These are phyloP conservation scores for Xylariaceae sp. DNA, from an alignment of 2,329 filamentous ascomycete species.

Conservation along the genomic window DNA sequence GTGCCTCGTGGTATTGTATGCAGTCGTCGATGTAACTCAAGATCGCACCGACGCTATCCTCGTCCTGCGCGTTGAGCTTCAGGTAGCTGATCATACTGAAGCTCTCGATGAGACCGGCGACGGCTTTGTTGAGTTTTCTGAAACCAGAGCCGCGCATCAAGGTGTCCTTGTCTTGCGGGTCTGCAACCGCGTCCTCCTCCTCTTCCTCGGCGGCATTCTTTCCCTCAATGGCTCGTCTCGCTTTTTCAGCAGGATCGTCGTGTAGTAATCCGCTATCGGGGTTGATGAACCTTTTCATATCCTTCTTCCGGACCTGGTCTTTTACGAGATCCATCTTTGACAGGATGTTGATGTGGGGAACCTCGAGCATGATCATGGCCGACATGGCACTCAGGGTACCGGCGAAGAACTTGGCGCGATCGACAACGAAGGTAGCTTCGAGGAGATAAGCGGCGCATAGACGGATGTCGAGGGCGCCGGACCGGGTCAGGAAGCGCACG, in stretches of 20 bases:
- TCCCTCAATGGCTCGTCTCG: constrained; percentile 35
- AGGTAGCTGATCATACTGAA: constrained; percentile 98
- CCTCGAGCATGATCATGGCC: constrained; percentile 97
- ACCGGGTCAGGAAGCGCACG: constrained; percentile 71
- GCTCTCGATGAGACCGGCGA: constrained; percentile 87
- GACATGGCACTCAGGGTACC: constrained; percentile 96
- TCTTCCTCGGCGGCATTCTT: constrained; percentile 13
- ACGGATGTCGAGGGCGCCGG: constrained; percentile 78
- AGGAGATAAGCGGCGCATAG: constrained; percentile 92
- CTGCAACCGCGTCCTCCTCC: constrained; percentile 48
- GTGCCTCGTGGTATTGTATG: constrained; percentile 34
- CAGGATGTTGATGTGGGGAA: constrained; percentile 92
- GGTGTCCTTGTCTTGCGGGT: constrained; percentile 61
- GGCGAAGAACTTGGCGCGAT: constrained; percentile 95
- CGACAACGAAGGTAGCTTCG: constrained; percentile 91
- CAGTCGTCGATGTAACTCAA: constrained; percentile 53
- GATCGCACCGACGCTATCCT: constrained; percentile 77
- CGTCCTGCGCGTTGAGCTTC: constrained; percentile 81
- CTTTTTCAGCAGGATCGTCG: constrained; percentile 61
- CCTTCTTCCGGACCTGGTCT: constrained; percentile 78
- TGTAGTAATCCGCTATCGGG: constrained; percentile 79
- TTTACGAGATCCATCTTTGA: constrained; percentile 98
- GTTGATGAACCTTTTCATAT: constrained; percentile 84
- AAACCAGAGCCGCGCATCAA: constrained; percentile 80
- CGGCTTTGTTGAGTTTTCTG: constrained; percentile 75